Conservation (phyloP, 345 rosid genomes). For the Citrus unshiu region DNA sequence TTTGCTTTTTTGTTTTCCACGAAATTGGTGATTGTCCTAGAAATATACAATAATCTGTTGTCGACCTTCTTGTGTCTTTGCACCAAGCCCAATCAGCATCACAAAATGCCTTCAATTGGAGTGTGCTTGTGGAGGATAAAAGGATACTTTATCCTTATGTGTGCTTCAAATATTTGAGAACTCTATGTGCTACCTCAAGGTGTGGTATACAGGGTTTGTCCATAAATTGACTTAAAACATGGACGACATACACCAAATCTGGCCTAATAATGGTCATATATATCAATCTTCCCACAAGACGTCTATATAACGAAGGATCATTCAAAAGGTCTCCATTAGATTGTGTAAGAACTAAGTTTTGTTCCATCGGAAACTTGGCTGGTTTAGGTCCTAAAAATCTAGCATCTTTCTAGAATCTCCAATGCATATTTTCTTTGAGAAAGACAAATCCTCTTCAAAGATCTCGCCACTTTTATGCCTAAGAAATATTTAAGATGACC, state of each 20-base stretch:
- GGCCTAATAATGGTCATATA: background rate
- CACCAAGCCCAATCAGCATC: background rate
- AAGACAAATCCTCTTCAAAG: background rate
- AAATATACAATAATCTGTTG: background rate
- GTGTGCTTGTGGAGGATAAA: background rate
- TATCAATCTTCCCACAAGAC: background rate
- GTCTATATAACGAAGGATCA: background rate
- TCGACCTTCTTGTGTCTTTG: background rate
- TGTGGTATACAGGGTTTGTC: background rate
- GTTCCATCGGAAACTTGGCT: background rate
- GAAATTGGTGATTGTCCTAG: background rate
- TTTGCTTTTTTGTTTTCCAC: background rate
- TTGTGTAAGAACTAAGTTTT: background rate
- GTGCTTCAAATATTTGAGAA: background rate
- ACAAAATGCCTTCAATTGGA: background rate
- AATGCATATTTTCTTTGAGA: background rate
- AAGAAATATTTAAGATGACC: background rate
- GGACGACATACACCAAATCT: background rate
- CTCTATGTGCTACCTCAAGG: background rate
- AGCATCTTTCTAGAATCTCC: background rate
- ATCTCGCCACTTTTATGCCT: background rate
- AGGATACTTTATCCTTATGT: background rate
- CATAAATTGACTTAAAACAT: constrained; percentile 1
- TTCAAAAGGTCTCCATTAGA: background rate
- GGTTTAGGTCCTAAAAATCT: background rate